Evolutionary conservation across 306 rosid genomes (phyloP).

Genomic region (Rosa multiflora): DNA sequence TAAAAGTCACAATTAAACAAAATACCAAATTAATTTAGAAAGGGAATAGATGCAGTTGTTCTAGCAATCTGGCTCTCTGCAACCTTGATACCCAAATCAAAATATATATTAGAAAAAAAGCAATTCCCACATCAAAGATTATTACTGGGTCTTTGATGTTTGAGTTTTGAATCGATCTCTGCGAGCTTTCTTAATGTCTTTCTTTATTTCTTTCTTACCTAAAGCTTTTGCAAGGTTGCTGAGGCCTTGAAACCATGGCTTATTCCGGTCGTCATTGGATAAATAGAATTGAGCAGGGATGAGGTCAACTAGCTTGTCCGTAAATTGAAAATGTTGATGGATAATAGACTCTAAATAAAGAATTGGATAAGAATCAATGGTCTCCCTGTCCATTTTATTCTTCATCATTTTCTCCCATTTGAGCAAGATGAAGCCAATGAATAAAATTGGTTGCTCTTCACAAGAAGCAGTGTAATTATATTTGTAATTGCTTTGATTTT

Average conservation of each 20-base stretch:
- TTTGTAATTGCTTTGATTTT: too few relatives aligned
- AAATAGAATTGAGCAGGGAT: slow-evolving; percentile 78
- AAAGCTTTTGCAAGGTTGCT: slow-evolving; percentile 53
- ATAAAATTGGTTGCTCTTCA: too few relatives aligned
- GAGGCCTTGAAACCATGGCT: slow-evolving; percentile 85
- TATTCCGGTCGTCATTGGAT: slow-evolving; percentile 49
- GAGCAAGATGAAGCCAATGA: not conserved
- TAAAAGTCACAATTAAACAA: too few relatives aligned
- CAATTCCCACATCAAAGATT: too few relatives aligned
- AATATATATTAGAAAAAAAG: too few relatives aligned
- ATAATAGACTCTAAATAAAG: slow-evolving; percentile 47
- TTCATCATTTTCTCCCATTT: slow-evolving; percentile 32
- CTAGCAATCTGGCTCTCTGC: too few relatives aligned
- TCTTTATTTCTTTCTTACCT: slow-evolving; percentile 65
- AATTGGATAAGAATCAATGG: slow-evolving; percentile 12
- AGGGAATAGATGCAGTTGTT: too few relatives aligned
- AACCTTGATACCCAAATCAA: too few relatives aligned
- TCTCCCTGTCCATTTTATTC: slow-evolving; percentile 31
- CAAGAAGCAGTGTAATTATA: too few relatives aligned
- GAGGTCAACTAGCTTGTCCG: slow-evolving; percentile 71
- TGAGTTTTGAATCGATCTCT: slow-evolving; percentile 47
- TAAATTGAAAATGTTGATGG: slow-evolving; percentile 54
- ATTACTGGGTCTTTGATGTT: too few relatives aligned
- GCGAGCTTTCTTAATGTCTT: slow-evolving; percentile 52
- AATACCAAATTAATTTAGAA: too few relatives aligned